These are phyloP conservation scores for Rhododendron williamsianum DNA, from an alignment of 148 eudicot species.

Conservation along the genomic window DNA sequence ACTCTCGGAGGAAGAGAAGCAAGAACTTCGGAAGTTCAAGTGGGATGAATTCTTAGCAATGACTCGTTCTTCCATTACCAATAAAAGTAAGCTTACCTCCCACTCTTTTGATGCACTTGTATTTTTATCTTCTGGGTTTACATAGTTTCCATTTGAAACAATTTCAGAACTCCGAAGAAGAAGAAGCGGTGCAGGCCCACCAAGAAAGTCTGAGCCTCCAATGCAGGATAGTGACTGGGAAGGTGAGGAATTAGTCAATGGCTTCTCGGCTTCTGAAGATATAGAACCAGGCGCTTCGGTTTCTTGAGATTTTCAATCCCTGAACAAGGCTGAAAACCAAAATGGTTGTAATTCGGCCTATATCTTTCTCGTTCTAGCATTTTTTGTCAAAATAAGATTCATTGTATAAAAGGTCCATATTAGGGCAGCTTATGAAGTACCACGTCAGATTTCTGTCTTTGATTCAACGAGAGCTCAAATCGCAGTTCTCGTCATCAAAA, in stretches of 20 bases:
- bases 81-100: conserved; percentile 55
- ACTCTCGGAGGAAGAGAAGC: conserved; percentile 71
- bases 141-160: neutral
- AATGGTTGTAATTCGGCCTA: neutral
- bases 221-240: conserved; percentile 33
- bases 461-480: conserved; percentile 2
- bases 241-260: conserved; percentile 33
- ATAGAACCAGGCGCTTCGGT: conserved; percentile 25
- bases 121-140: neutral
- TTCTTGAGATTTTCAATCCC: conserved; percentile 20
- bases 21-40: conserved; percentile 52
- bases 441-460: neutral
- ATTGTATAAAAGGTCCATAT: conserved; percentile 16
- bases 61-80: conserved; percentile 62
- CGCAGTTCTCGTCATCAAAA: too few relatives aligned
- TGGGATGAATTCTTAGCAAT: conserved; percentile 79
- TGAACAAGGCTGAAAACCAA: neutral
- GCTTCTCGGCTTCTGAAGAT: conserved; percentile 42
- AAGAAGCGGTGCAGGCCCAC: conserved; percentile 20
- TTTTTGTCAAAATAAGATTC: neutral
- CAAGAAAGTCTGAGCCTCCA: conserved; percentile 18
- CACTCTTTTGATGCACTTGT: neutral
- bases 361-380: neutral
- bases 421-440: conserved; percentile 7
- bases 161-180: conserved; percentile 42